Conservation (phyloP, 2,329 filamentous ascomycete genomes). For the Fusarium papillatum region DNA sequence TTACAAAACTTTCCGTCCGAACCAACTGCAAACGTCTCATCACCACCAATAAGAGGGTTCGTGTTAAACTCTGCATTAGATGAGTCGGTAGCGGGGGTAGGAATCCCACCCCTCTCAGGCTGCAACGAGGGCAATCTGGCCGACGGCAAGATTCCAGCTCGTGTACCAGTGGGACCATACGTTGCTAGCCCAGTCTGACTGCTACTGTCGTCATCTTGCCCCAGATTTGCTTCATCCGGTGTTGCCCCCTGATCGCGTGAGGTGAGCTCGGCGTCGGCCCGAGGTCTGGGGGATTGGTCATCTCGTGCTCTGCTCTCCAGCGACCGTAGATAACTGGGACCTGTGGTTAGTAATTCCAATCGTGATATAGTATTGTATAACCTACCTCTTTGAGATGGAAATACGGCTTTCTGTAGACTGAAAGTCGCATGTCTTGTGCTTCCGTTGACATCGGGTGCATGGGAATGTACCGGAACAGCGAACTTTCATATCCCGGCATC, state of each 20-base stretch:
- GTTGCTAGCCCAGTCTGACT: neutral
- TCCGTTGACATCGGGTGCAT: neutral
- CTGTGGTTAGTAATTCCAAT: neutral
- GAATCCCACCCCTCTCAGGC: neutral
- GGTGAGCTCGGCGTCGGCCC: neutral
- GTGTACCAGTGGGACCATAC: neutral
- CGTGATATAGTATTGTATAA: fast-evolving
- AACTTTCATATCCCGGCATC: neutral
- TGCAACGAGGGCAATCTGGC: neutral
- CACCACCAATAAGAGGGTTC: neutral
- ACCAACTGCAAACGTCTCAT: neutral
- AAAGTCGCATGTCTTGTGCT: neutral
- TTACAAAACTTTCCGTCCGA: neutral
- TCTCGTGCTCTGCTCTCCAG: neutral
- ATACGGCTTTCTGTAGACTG: neutral
- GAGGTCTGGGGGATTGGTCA: neutral
- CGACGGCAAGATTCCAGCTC: neutral
- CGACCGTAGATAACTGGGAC: neutral
- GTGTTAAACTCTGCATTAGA: neutral
- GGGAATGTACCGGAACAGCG: neutral
- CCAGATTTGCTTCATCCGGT: neutral
- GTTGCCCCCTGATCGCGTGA: neutral
- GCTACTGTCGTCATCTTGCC: neutral
- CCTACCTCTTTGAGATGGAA: neutral
- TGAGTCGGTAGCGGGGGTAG: neutral